Percentiles rank a stretch among this genome's conserved stretches.
These are phyloP conservation scores for Quercus rubra DNA, from an alignment of 306 rosid genomes.

Conservation along the genomic window DNA sequence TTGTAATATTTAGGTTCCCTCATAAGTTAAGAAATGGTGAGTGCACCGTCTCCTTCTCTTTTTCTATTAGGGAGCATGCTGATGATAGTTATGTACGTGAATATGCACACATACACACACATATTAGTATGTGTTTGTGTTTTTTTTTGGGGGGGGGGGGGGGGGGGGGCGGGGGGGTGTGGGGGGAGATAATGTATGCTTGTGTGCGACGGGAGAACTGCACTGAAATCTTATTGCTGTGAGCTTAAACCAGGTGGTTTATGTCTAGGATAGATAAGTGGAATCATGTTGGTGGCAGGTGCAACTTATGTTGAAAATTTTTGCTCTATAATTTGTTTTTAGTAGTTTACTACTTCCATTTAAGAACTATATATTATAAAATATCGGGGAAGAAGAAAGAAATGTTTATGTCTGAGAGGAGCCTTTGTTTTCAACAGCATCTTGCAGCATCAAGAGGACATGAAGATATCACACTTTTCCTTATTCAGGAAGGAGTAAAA, in stretches of 20 bases:
- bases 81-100: background rate
- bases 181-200: background rate
- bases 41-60: background rate
- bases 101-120: background rate
- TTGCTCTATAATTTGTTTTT: background rate
- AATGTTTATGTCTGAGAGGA: constrained; percentile 19
- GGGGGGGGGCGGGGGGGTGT: no score
- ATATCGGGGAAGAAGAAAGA: background rate
- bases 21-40: background rate
- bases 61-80: background rate
- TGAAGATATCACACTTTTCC: constrained; percentile 68
- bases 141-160: no score
- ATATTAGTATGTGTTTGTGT: background rate
- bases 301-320: background rate
- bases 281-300: background rate
- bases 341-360: background rate
- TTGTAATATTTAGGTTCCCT: background rate
- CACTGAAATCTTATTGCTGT: background rate
- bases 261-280: background rate
- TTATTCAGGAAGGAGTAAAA: constrained; percentile 66
- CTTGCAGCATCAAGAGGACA: constrained; percentile 88
- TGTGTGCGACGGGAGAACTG: background rate
- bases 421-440: constrained; percentile 52
- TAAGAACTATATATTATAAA: background rate
- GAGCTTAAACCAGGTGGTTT: background rate